phyloP scores from a whole-genome alignment of 2,329 filamentous ascomycete species.

The Aspergillus phoenicis region DNA sequence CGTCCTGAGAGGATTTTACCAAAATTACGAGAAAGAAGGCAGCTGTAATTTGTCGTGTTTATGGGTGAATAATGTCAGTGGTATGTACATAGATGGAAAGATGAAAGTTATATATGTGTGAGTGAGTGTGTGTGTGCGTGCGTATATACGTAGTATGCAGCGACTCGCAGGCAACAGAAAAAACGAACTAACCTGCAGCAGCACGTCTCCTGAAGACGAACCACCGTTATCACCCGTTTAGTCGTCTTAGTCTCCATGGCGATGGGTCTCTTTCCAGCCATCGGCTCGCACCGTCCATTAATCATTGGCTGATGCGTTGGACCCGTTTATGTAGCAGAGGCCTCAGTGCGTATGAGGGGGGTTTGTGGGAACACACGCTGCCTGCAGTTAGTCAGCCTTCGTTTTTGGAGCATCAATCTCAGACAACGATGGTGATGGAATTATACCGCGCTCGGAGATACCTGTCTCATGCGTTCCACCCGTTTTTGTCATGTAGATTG shows the following conservation, averaged over 20 bases:
- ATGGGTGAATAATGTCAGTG: too few species aligned
- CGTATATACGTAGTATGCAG: neutral
- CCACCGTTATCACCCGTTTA: slow-evolving; percentile 5
- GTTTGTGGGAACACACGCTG: neutral
- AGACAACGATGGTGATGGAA: slow-evolving; percentile 4
- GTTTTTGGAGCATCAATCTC: slow-evolving; percentile 7
- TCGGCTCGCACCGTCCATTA: slow-evolving; percentile 18
- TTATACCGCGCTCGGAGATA: slow-evolving; percentile 1
- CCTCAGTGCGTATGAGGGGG: neutral
- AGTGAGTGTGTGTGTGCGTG: neutral
- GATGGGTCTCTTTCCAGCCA: slow-evolving; percentile 17
- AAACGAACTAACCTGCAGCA: too few species aligned
- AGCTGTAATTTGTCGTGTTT: neutral
- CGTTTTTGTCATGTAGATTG: neutral
- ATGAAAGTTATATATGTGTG: neutral
- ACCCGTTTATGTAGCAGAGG: slow-evolving; percentile 10
- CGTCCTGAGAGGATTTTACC: neutral
- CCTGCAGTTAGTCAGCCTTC: slow-evolving; percentile 4
- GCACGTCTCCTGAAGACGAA: slow-evolving; percentile 12
- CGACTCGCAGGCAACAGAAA: neutral
- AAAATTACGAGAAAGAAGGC: neutral
- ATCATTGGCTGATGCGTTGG: slow-evolving; percentile 18
- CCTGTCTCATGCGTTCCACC: slow-evolving; percentile 6
- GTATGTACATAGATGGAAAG: too few species aligned
- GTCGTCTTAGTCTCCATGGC: slow-evolving; percentile 4